These are phyloP conservation scores for Lanzia echinophila DNA, from an alignment of 2,329 filamentous ascomycete genomes.

Conservation along the genomic window DNA sequence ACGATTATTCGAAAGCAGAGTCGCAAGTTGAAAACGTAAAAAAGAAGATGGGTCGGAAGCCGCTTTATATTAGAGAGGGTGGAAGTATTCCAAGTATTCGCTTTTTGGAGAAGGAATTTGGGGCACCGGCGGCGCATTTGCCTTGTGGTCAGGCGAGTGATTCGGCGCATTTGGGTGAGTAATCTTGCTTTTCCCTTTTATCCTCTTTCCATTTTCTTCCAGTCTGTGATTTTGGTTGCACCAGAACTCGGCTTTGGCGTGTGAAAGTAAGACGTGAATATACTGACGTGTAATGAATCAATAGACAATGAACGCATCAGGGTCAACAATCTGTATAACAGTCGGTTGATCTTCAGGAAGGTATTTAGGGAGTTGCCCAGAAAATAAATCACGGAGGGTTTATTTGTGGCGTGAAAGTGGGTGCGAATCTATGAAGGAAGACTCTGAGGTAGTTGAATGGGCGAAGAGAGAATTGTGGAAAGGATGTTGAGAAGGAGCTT, in stretches of 20 bases:
- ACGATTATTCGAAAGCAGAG: not conserved
- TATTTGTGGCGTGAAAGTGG: not conserved
- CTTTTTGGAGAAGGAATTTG: slow-evolving; percentile 91
- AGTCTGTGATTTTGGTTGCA: not conserved
- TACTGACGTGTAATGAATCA: not conserved
- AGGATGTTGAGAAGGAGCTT: too few relatives aligned
- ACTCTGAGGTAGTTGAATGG: too few relatives aligned
- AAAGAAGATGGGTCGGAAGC: slow-evolving; percentile 42
- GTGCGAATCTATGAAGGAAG: not conserved
- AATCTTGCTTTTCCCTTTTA: not conserved
- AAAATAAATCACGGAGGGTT: slow-evolving; percentile 21
- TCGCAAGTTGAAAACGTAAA: not conserved
- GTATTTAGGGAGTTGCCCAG: slow-evolving; percentile 54
- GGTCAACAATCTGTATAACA: slow-evolving; percentile 81
- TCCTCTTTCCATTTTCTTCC: not conserved
- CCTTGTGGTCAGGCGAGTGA: slow-evolving; percentile 95
- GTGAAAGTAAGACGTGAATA: too few relatives aligned
- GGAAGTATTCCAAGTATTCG: slow-evolving; percentile 92
- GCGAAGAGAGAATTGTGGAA: too few relatives aligned
- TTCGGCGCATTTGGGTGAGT: slow-evolving; percentile 64
- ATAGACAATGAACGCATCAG: slow-evolving; percentile 84
- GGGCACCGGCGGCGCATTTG: slow-evolving; percentile 82
- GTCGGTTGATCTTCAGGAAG: slow-evolving; percentile 80
- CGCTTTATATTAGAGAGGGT: slow-evolving; percentile 90
- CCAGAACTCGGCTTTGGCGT: not conserved